Conservation (phyloP, 176 grass and related monocot species). For the Canna indica region DNA sequence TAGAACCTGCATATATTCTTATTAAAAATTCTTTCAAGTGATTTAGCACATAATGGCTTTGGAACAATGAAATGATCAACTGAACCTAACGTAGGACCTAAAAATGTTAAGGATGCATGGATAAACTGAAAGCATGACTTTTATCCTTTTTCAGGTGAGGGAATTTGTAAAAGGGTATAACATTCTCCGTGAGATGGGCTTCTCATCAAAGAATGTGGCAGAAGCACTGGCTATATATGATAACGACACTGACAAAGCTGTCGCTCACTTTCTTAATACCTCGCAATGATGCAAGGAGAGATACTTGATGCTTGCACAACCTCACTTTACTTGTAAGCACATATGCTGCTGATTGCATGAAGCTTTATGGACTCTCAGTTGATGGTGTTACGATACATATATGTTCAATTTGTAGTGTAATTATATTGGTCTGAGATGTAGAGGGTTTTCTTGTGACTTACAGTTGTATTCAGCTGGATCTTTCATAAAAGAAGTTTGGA, state of each 20-base stretch:
- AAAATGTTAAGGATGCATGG: background rate
- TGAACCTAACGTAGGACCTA: too few species aligned
- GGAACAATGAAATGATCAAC: too few species aligned
- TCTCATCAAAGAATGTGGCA: conserved; percentile 65
- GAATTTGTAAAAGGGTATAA: conserved; percentile 98
- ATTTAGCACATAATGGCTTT: too few species aligned
- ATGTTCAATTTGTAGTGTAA: too few species aligned
- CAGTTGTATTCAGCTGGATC: background rate
- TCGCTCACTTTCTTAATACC: conserved; percentile 58
- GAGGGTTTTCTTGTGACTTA: background rate
- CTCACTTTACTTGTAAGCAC: too few species aligned
- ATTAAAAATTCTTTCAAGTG: too few species aligned
- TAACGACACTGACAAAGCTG: conserved; percentile 85
- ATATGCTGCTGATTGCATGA: too few species aligned
- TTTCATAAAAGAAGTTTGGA: background rate
- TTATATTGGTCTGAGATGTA: background rate
- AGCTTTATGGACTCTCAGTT: too few species aligned
- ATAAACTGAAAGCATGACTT: background rate
- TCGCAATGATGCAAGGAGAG: background rate
- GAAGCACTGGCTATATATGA: conserved; percentile 85
- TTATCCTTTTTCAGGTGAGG: conserved; percentile 47
- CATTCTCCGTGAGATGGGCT: conserved; percentile 88
- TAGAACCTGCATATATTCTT: too few species aligned
- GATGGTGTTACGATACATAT: too few species aligned
- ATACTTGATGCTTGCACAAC: too few species aligned